phyloP scores from a whole-genome alignment of 805 yeast genomes.

The Groenewaldozyma tartarivorans region DNA sequence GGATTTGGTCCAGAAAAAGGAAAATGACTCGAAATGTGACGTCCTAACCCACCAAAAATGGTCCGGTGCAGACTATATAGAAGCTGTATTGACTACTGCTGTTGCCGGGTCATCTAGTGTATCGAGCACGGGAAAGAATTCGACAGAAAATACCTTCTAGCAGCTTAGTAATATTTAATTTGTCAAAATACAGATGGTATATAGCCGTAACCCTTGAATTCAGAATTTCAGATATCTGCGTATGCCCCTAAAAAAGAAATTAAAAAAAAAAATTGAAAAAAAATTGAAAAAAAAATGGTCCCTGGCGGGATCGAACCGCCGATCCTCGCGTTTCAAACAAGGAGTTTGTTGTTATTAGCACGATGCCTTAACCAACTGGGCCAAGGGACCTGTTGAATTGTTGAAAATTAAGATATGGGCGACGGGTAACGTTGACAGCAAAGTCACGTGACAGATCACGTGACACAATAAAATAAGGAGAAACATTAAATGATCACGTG shows the following conservation, averaged over 20 bases:
- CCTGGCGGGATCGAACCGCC: conserved; percentile 24
- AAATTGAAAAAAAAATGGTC: conserved; percentile 14
- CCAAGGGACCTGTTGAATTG: conserved; percentile 16
- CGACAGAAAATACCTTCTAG: conserved; percentile 30
- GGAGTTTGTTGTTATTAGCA: conserved; percentile 20
- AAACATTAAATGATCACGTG: no score
- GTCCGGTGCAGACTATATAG: conserved; percentile 53
- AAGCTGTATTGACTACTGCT: conserved; percentile 34
- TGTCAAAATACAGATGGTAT: no score
- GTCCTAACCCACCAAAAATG: conserved; percentile 52
- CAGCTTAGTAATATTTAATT: no score
- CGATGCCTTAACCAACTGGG: conserved; percentile 24
- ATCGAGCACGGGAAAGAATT: conserved; percentile 34
- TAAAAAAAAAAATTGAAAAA: no score
- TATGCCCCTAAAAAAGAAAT: no score
- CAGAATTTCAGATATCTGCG: no score
- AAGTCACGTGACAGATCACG: no score
- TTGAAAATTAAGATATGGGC: no score
- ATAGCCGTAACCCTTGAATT: no score
- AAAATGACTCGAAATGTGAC: conserved; percentile 38
- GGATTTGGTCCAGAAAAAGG: conserved; percentile 40
- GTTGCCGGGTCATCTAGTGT: conserved; percentile 38
- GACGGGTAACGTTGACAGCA: no score
- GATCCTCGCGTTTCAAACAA: conserved; percentile 21
- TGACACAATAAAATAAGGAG: no score